phyloP scores from a whole-genome alignment of 2,329 filamentous ascomycete genomes.

The Trichophyton rubrum region DNA sequence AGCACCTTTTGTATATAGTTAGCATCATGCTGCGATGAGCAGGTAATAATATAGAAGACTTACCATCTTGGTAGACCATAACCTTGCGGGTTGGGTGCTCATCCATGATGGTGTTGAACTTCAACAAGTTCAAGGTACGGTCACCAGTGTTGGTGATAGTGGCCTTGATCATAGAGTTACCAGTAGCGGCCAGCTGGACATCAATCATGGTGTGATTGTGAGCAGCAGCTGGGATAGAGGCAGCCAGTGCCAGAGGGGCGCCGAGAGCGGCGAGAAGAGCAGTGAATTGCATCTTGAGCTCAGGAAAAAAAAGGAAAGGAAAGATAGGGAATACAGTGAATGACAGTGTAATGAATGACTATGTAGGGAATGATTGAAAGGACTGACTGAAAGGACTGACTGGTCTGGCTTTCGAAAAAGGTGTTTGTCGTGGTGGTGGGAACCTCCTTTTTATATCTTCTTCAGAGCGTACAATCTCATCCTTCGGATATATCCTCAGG shows the following conservation, averaged over 20 bases:
- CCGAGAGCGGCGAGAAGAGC: not conserved
- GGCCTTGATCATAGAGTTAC: slow-evolving; percentile 10
- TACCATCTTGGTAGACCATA: slow-evolving; percentile 10
- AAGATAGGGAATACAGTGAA: not conserved
- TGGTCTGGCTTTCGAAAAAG: not conserved
- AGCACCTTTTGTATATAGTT: not conserved
- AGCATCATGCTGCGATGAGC: not conserved
- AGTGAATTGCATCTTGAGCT: not conserved
- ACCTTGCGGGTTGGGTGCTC: slow-evolving; percentile 6
- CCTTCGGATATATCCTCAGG: not conserved
- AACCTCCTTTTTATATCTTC: not conserved
- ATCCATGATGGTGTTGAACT: slow-evolving; percentile 10
- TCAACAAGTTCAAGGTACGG: slow-evolving; percentile 5
- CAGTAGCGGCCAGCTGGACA: slow-evolving; percentile 7
- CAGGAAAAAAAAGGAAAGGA: not conserved
- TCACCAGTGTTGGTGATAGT: slow-evolving; percentile 9
- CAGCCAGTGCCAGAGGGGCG: not conserved
- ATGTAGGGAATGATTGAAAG: not conserved
- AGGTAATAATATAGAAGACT: not conserved
- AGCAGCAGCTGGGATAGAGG: not conserved
- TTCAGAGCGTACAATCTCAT: not conserved
- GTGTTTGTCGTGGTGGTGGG: not conserved
- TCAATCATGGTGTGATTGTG: not conserved
- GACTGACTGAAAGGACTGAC: not conserved
- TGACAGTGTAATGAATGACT: too few relatives aligned